Base-by-base conservation (phyloP, 495 filamentous ascomycete genomes). In the Penicillium paradoxum region DNA sequence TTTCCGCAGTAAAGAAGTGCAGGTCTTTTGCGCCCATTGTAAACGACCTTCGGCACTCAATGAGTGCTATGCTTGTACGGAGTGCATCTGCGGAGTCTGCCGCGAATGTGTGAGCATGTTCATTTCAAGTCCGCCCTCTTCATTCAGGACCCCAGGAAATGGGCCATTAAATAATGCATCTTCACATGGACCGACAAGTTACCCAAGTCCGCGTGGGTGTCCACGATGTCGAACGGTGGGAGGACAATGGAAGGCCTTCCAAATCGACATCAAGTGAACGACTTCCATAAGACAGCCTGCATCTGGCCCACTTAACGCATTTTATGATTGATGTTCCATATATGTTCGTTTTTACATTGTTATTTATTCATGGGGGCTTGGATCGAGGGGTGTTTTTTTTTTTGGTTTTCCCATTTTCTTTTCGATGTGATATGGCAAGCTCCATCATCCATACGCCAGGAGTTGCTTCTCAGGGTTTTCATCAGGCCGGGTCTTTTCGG, bases 21-120 rank as follows among this genome's bases (percentile, higher is more conserved):
- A 93, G 57, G 92, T 96, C 15, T 95, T 90, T 60, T 96, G 91
- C 66, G 88, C 91, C 0, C 82, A 83, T 15, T 96, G 91, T 64
- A 85, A 86, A 54, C 80, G 84, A 17, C 68, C 86, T 3, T 89
- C 84, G 53, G 68, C 86, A 3, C 68, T 96, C 39, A 83, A 83
- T 52, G 86, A 91, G 51, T 90, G 87, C 27, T 96, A 87, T 63
- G 91, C 91, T 11, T 96, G 91, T 69, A 95, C 90, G 0, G 90
- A 96, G 64, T 96, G 91, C 65, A 95, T 96, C 45, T 93, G 89
- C 63, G 91, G 91, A 2, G 79, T 96, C 42, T 96, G 91, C 62
- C 84, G 82, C 47, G 86, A 87, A 37, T 96, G 91, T 53, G 89
- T 95, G 15, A 83, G 87, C 55, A 83, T 87, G 56, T 79, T 93